A percentile compares a stretch with the other conserved stretches of the same genome.
Evolutionary conservation across 495 filamentous ascomycete genomes (phyloP).

Genomic region (Hypoxylon rickii): DNA sequence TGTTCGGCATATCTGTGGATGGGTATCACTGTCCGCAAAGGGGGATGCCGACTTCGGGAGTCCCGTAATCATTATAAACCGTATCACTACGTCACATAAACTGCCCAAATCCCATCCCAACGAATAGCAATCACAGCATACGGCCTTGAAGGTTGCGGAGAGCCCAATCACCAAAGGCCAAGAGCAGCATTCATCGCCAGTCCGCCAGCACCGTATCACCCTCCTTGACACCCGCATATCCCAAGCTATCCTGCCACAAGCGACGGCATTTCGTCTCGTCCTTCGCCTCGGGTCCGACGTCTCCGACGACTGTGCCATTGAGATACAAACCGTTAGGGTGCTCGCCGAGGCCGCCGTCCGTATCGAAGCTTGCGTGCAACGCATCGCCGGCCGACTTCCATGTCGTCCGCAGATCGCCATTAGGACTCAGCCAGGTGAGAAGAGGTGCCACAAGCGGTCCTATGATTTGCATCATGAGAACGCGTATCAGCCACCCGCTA

Average conservation of each 20-base stretch:
- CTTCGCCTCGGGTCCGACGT: constrained; percentile 38
- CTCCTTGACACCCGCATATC: constrained; percentile 39
- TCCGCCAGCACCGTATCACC: constrained; percentile 43
- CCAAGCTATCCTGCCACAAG: constrained; percentile 42
- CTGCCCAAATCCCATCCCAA: too few relatives aligned
- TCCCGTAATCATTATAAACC: neutral
- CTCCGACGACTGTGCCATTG: constrained; percentile 31
- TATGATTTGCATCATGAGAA: constrained; percentile 10
- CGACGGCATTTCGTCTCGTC: constrained; percentile 43
- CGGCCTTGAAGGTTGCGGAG: too few relatives aligned
- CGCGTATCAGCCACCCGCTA: constrained; percentile 19
- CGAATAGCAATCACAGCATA: too few relatives aligned
- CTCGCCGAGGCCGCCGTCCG: constrained; percentile 32
- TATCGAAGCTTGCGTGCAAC: constrained; percentile 43
- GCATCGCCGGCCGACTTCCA: constrained; percentile 51
- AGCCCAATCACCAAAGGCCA: too few relatives aligned
- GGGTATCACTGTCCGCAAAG: neutral
- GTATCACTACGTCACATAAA: too few relatives aligned
- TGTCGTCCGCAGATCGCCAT: constrained; percentile 43
- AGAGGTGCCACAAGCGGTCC: constrained; percentile 22
- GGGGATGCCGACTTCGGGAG: constrained; percentile 15
- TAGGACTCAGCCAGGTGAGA: constrained; percentile 29
- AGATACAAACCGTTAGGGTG: constrained; percentile 41
- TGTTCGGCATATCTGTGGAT: constrained; percentile 18
- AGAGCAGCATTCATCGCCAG: constrained; percentile 43